Evolutionary conservation across 306 rosid species (phyloP).

Genomic region (Oemleria cerasiformis): DNA sequence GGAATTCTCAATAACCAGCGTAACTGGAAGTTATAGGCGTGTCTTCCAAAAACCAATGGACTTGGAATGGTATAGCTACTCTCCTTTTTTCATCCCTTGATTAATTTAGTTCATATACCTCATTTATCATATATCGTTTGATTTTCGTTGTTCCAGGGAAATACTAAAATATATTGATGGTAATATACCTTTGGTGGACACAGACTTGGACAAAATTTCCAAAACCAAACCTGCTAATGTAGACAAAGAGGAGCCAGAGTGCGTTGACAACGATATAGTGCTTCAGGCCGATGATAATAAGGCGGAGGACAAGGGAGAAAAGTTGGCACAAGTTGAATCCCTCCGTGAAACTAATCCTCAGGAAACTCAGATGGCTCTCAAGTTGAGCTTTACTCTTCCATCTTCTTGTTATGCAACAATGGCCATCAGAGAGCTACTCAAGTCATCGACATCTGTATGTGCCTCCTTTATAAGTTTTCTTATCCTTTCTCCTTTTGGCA

Average conservation of each 20-base stretch:
- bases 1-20: constrained; percentile 85
- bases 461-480: constrained; percentile 9
- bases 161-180: constrained; percentile 62
- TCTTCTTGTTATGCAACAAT: constrained; percentile 93
- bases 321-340: constrained; percentile 33
- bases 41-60: constrained; percentile 78
- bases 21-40: constrained; percentile 89
- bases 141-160: constrained; percentile 57
- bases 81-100: neutral
- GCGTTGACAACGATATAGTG: constrained; percentile 28
- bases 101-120: neutral
- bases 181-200: constrained; percentile 64
- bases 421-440: constrained; percentile 96
- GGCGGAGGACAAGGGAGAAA: constrained; percentile 29
- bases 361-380: constrained; percentile 70
- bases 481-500: too few species aligned
- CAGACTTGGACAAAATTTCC: constrained; percentile 68
- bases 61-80: constrained; percentile 63
- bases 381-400: constrained; percentile 83
- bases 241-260: constrained; percentile 11
- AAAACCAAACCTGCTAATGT: constrained; percentile 35
- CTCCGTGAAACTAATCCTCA: constrained; percentile 34
- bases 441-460: constrained; percentile 94
- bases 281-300: constrained; percentile 30
- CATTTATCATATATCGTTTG: constrained; percentile 5